These are phyloP conservation scores for Saprolegnia diclina DNA, from an alignment of 352 stramenopile species.

Conservation along the genomic window DNA sequence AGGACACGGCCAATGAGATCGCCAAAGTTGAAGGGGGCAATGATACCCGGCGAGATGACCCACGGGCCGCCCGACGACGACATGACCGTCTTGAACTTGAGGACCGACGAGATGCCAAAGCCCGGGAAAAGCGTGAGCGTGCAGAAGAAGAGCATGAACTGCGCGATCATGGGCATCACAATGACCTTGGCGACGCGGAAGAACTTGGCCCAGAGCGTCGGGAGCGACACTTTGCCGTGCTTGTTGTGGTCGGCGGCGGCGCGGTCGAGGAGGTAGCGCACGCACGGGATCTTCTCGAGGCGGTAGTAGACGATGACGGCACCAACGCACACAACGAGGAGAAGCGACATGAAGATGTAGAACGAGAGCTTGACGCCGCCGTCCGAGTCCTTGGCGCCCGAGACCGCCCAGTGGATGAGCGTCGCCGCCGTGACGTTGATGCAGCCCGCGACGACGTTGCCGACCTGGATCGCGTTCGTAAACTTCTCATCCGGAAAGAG, in stretches of 20 bases:
- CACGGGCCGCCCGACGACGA: constrained; percentile 32
- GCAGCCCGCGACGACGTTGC: constrained; percentile 44
- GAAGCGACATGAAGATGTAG: constrained; percentile 57
- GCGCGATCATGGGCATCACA: constrained; percentile 39
- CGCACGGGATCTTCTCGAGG: constrained; percentile 35
- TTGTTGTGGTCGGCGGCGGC: constrained; percentile 35
- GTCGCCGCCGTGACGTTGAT: constrained; percentile 55
- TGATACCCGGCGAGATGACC: constrained; percentile 51
- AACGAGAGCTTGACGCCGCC: constrained; percentile 35
- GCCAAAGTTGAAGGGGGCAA: constrained; percentile 57
- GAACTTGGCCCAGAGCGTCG: constrained; percentile 39
- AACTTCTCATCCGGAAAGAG: constrained; percentile 63
- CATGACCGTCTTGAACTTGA: constrained; percentile 22
- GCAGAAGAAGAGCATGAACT: constrained; percentile 59
- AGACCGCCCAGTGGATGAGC: constrained; percentile 46
- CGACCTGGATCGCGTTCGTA: constrained; percentile 61
- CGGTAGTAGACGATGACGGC: constrained; percentile 45
- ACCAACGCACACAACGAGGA: constrained; percentile 43
- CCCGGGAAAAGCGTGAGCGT: constrained; percentile 47
- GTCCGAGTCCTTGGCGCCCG: constrained; percentile 39
- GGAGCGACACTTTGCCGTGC: constrained; percentile 34
- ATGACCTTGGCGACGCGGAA: constrained; percentile 47
- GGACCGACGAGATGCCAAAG: constrained; percentile 41
- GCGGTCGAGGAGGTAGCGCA: constrained; percentile 51
- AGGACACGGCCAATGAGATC: constrained; percentile 54